Base-by-base conservation (phyloP, 2,329 filamentous ascomycete genomes). In the Orbilia ellipsospora region DNA sequence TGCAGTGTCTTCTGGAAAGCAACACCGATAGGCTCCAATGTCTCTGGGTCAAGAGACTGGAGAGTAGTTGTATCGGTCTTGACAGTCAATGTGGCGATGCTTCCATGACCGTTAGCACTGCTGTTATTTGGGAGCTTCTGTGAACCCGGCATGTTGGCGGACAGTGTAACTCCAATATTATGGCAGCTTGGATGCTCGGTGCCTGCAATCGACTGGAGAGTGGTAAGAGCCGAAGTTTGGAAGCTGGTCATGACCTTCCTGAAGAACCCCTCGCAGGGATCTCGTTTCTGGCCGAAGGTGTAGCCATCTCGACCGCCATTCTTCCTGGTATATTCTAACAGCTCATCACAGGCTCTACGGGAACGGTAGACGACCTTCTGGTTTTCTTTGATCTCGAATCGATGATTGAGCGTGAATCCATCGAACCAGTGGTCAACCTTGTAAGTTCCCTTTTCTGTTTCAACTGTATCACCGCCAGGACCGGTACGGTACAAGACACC, bases 391-490 rank as follows among this genome's bases (percentile, higher is more conserved):
- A 94, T 90, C 69, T 92, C 86, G 80, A 94, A 94, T 28, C 87
- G 88, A 82, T 94, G 91, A 0, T 88, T 85, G 66, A 91, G 87
- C 2, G 88, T 87, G 72, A 93, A 88, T 4, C 90, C 90, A 80
- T 95, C 92, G 78, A 95, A 95, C 92, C 92, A 95, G 81, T 95
- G 92, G 0, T 85, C 87, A 12, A 90, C 84, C 36, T 85, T 84
- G 79, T 89, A 89, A 0, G 85, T 83, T n/a, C 88, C 88, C 2
- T 85, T 84, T 1, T 87, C 82, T 0, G 88, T 88, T n/a, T 89
- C 84, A 2, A 93, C 82, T 44, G 86, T 86, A 80, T 87, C 88
- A 28, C 87, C 85, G 0, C 91, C 90, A 0, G 91, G 91, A 0
- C 92, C 92, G 0, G 90, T 93, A 23, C 92, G 87, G 81, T 90